Base-by-base conservation (phyloP, 139 green algal species). In the Raphidocelis subcapitata region DNA sequence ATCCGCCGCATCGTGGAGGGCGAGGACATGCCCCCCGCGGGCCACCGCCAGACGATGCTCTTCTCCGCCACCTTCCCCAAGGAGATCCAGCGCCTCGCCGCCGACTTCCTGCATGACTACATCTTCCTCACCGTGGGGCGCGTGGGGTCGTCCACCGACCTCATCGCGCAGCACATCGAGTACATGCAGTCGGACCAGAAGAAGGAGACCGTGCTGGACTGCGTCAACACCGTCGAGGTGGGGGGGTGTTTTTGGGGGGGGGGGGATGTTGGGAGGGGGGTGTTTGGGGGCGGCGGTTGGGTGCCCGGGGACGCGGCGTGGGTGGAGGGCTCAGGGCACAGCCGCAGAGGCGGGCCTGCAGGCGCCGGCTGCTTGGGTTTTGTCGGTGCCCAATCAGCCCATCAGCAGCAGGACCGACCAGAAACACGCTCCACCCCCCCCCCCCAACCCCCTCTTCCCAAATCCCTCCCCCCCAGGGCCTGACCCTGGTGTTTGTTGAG, bases 51-150 rank as follows among this genome's bases (percentile, higher is more conserved):
- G 84, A 99, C 95, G 28, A 84, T 98, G 77, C 87, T 99, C 49
- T 98, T 96, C 87, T 92, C 78, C 35, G 95, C 95, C 35, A 99
- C 95, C 16, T 99, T 94, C 94, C 95, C 95, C 62, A 92, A 91
- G 66, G 93, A 95, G 70, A 92, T 99, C 62, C 83, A 95, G 77
- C 59, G 64, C 41, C 90, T 99, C 24, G 91, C 94, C 12, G 59
- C 64, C 36, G 91, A 94, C 69, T 92, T 97, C 73, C 82, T 97
- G 47, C 81, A 87, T 59, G 28, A 98, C 89, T 99, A 99, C 84
- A 91, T 99, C 71, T 99, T 99, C 89, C 87, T 99, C 24, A 91
- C 94, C 31, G 93, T 97, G 4, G 95, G 95, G 16, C 90, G 95
- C 76, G 94, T 99, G 21, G 96, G 96, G n/a, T 97, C 92, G 47